Conservation (phyloP, 148 eudicot species). For the Nepenthes mirabilis region DNA sequence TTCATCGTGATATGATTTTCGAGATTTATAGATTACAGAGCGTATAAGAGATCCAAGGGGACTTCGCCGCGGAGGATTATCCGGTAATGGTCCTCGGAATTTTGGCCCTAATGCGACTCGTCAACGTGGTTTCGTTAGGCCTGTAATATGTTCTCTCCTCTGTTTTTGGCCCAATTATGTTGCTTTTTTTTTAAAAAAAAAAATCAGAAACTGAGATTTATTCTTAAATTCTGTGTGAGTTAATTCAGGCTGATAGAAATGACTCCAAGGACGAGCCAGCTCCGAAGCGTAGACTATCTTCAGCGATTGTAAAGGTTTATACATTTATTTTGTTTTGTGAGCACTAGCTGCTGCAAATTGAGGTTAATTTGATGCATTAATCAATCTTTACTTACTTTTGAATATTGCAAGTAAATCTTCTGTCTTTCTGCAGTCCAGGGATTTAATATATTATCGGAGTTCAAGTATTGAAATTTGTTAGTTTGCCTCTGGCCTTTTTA, state of each 20-base stretch:
- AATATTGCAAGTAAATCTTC: too few relatives aligned
- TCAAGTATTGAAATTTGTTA: too few relatives aligned
- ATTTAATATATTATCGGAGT: too few relatives aligned
- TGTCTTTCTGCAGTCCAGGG: too few relatives aligned
- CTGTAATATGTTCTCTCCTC: constrained; percentile 24
- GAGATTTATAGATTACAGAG: constrained; percentile 43
- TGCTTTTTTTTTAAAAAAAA: background rate
- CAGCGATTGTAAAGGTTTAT: constrained; percentile 78
- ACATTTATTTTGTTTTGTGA: background rate
- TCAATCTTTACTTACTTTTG: too few relatives aligned
- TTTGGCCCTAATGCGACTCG: constrained; percentile 32
- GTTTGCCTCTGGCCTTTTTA: too few relatives aligned
- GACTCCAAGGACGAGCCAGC: constrained; percentile 63
- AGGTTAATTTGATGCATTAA: too few relatives aligned
- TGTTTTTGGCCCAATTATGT: background rate
- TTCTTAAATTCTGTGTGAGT: constrained; percentile 1
- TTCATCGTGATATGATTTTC: background rate
- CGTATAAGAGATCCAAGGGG: constrained; percentile 92
- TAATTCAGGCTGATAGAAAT: constrained; percentile 56
- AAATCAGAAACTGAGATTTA: background rate
- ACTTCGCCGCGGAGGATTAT: constrained; percentile 57
- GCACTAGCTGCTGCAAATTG: background rate
- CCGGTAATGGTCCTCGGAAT: constrained; percentile 50
- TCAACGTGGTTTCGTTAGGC: constrained; percentile 64
- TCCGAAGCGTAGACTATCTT: constrained; percentile 66